phyloP scores from a whole-genome alignment of 805 yeast genomes.

The Ogataea angusta region DNA sequence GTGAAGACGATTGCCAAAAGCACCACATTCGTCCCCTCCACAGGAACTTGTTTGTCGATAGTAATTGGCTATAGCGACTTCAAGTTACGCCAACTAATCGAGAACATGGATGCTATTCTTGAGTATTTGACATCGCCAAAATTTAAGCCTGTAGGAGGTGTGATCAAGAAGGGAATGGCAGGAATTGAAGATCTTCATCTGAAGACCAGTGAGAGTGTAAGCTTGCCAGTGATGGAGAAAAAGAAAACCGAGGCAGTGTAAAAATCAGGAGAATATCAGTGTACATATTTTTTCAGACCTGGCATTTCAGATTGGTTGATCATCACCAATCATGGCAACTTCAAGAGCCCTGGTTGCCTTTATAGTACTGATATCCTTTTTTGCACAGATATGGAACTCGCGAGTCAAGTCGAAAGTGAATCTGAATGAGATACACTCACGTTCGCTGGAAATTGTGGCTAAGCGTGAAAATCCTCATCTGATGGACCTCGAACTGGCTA shows the following conservation, averaged over 20 bases:
- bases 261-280: background rate
- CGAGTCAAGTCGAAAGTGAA: conserved; percentile 3
- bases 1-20: conserved; percentile 60
- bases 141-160: conserved; percentile 57
- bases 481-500: conserved; percentile 14
- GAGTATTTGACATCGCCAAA: conserved; percentile 44
- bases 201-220: conserved; percentile 63
- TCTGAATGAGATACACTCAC: conserved; percentile 11
- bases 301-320: conserved; percentile 1
- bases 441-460: conserved; percentile 8
- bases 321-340: background rate
- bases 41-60: conserved; percentile 58
- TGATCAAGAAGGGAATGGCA: conserved; percentile 40
- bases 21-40: conserved; percentile 57
- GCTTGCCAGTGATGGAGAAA: conserved; percentile 49
- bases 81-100: conserved; percentile 40
- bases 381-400: background rate
- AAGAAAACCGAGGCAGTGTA: conserved; percentile 5
- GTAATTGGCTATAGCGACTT: conserved; percentile 57
- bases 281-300: background rate
- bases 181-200: conserved; percentile 52
- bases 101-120: conserved; percentile 51
- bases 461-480: conserved; percentile 14
- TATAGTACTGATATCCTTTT: background rate
- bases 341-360: background rate